Conservation (phyloP, 2,329 filamentous ascomycete species). For the Penicillium sclerotigenum region DNA sequence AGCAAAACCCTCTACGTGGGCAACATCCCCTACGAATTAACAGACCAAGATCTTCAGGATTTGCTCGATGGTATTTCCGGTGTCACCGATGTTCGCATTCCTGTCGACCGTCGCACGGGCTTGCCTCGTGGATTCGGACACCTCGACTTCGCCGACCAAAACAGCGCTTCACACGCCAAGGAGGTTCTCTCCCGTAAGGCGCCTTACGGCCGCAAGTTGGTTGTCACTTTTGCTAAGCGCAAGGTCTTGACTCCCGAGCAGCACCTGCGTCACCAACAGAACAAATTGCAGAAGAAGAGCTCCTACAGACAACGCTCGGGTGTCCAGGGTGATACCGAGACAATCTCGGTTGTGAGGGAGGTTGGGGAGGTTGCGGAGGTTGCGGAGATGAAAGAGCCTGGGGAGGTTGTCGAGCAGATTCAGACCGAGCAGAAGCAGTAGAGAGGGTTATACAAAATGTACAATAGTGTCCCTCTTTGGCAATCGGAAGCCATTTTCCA, state of each 20-base stretch:
- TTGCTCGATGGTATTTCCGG: slow-evolving; percentile 69
- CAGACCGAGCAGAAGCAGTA: background rate
- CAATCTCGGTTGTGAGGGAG: background rate
- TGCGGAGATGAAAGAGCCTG: background rate
- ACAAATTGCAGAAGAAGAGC: background rate
- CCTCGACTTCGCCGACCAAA: slow-evolving; percentile 69
- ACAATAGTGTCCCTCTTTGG: background rate
- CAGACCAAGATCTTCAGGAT: slow-evolving; percentile 75
- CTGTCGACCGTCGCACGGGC: slow-evolving; percentile 76
- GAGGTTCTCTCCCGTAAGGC: slow-evolving; percentile 55
- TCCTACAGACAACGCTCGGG: background rate
- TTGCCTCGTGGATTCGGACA: slow-evolving; percentile 82
- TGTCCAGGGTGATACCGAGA: background rate
- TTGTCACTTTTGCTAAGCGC: slow-evolving; percentile 58
- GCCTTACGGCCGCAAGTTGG: slow-evolving; percentile 65
- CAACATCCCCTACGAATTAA: slow-evolving; percentile 82
- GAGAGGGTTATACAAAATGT: background rate
- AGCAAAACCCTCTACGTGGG: slow-evolving; percentile 74
- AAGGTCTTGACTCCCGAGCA: slow-evolving; percentile 21
- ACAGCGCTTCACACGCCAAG: slow-evolving; percentile 61
- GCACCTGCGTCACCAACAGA: background rate
- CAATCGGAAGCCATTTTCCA: background rate
- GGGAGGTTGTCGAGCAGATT: background rate
- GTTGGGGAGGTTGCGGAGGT: background rate
- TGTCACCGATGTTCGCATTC: slow-evolving; percentile 72